Conservation (phyloP, 371 early-diverging fungal genomes). For the Mortierella sp. region DNA sequence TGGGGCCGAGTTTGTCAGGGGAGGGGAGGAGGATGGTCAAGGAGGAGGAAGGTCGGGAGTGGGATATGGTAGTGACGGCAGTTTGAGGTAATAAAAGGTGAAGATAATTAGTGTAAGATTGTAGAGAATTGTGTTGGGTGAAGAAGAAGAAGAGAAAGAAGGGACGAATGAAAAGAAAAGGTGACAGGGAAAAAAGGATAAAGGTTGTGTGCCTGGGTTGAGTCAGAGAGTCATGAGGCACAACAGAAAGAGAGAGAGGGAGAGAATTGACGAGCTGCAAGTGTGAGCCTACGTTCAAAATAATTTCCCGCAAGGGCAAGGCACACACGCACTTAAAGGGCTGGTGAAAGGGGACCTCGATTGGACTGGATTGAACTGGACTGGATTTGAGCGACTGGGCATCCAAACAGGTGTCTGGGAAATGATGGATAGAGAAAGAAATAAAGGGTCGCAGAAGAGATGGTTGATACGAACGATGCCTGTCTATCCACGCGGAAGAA, state of each 20-base stretch:
- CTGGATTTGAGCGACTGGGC: not conserved
- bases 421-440: not conserved
- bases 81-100: not conserved
- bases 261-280: not conserved
- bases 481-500: no score
- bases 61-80: not conserved
- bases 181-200: not conserved
- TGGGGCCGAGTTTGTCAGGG: not conserved
- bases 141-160: not conserved
- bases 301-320: not conserved
- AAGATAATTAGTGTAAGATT: not conserved
- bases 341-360: not conserved
- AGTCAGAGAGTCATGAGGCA: no score
- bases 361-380: not conserved
- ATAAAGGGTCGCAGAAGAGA: not conserved
- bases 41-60: not conserved
- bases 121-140: not conserved
- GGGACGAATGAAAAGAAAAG: not conserved
- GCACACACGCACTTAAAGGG: no score
- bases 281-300: no score
- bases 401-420: conserved; percentile 15
- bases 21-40: not conserved
- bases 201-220: no score
- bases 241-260: no score
- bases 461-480: no score